Evolutionary conservation across 2,329 filamentous ascomycete species (phyloP).

Genomic region (Metarhizium brunneum): DNA sequence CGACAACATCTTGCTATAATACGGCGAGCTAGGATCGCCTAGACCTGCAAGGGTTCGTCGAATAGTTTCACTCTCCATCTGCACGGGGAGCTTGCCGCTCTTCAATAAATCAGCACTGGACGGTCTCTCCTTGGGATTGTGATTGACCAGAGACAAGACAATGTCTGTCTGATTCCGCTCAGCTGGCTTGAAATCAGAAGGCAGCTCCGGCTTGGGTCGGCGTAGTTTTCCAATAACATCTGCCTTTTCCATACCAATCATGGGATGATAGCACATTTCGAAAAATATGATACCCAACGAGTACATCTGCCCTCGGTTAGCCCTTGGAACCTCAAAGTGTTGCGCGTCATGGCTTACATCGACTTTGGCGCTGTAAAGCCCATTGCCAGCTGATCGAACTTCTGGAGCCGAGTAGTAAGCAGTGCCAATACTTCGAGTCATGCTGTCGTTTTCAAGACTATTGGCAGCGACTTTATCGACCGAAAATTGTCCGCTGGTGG

Average conservation of each 20-base stretch:
- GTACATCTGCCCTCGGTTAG: slow-evolving; percentile 58
- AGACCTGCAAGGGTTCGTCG: slow-evolving; percentile 73
- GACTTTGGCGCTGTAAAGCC: slow-evolving; percentile 84
- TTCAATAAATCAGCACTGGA: slow-evolving; percentile 74
- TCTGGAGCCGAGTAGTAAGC: slow-evolving; percentile 91
- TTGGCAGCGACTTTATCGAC: slow-evolving; percentile 41
- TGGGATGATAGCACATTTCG: slow-evolving; percentile 77
- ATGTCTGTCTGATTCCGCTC: slow-evolving; percentile 71
- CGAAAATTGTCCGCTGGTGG: slow-evolving; percentile 75
- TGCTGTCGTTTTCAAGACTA: slow-evolving; percentile 44
- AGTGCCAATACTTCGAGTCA: slow-evolving; percentile 66
- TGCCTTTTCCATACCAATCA: slow-evolving; percentile 58
- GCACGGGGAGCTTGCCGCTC: slow-evolving; percentile 78
- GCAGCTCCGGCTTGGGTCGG: slow-evolving; percentile 57
- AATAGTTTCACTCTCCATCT: slow-evolving; percentile 88
- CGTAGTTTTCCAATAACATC: slow-evolving; percentile 59
- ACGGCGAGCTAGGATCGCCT: slow-evolving; percentile 73
- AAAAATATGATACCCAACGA: slow-evolving; percentile 96
- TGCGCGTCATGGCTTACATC: slow-evolving; percentile 49
- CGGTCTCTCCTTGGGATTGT: slow-evolving; percentile 74
- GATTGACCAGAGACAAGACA: slow-evolving; percentile 69
- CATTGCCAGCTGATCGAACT: slow-evolving; percentile 63
- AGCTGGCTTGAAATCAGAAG: slow-evolving; percentile 59
- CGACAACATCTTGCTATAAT: slow-evolving; percentile 84
- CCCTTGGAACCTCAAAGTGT: background rate